Evolutionary conservation across 225 moss, liverwort and hornwort genomes (phyloP), one percentile per base, ranked within the genome.

Genomic region (Sphagnum contortum): DNA sequence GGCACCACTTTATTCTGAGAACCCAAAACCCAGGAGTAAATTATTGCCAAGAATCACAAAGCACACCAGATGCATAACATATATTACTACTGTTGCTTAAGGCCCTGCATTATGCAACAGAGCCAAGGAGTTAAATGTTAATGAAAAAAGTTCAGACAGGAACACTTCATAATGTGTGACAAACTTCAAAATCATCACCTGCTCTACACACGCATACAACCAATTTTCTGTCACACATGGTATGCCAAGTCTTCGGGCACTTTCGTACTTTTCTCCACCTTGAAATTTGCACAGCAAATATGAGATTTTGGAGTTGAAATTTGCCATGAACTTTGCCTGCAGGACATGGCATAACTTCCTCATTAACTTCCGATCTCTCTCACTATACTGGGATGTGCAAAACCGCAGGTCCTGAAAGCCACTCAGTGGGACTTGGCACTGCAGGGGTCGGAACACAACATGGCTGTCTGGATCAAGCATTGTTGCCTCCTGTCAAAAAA

Each of bases 271-370:
- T 49, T 89, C 89, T 69, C 94, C 94, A 51, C 79, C 89, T 69
- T 88, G 84, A 44, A 86, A 88, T 74, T 79, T 95, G 82, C 91
- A 92, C 61, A 95, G 73, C 61, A 95, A 76, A 76, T 95, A 91
- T 46, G 94, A 89, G 9, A 85, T 73, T 68, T 66, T 86, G 53
- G 66, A 86, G 55, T 72, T 92, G 70, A 92, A 77, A 56, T 64
- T 92, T 65, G 85, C 82, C 57, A 83, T 79, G 59, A 87, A 88
- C 75, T 84, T 92, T 14, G 81, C 84, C 72, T 76, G 77, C 45
- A 95, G 61, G 56, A 81, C 74, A 62, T 81, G 84, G 70, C 91
- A 95, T 46, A 95, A 88, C 78, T 89, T 88, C 62, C 78, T 73
- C 63, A 95, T 66, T 65, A 95, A 55, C 55, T 72, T 70, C 51